These are phyloP conservation scores for Lyophyllum shimeji DNA, from an alignment of 768 basidiomycete species.

Conservation along the genomic window DNA sequence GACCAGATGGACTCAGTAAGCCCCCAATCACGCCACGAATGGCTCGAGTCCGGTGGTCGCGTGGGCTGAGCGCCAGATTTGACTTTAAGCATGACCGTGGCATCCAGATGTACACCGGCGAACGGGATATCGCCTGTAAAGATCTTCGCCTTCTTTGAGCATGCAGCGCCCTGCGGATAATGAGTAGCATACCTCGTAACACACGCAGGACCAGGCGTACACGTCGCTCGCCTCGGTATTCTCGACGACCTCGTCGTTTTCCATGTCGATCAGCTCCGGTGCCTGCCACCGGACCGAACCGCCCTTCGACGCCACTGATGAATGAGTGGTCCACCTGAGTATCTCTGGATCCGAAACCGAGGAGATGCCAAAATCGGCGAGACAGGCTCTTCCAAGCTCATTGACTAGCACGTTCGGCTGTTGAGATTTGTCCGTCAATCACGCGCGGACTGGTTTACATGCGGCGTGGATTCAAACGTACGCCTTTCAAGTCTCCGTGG, in stretches of 20 bases:
- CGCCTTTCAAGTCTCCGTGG: not conserved
- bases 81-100: not conserved
- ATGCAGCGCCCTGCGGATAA: not conserved
- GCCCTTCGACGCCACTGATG: not conserved
- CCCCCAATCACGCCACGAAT: not conserved
- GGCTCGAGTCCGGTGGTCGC: not conserved
- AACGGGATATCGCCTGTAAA: not conserved
- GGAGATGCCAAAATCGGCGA: not conserved
- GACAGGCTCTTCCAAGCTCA: not conserved
- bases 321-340: not conserved
- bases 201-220: conserved; percentile 6
- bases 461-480: not conserved
- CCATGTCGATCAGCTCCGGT: conserved; percentile 3
- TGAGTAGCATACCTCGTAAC: not conserved
- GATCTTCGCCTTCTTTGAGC: not conserved
- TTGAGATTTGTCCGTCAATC: not conserved
- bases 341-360: not conserved
- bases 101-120: not conserved
- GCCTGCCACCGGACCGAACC: conserved; percentile 8
- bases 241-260: not conserved
- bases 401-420: conserved; percentile 5
- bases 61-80: not conserved
- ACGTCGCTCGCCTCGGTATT: conserved; percentile 3
- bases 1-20: conserved; percentile 3
- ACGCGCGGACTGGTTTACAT: not conserved